Evolutionary conservation across 2,329 filamentous ascomycete genomes (phyloP).

Genomic region (Fusarium neocosmosporiellum): DNA sequence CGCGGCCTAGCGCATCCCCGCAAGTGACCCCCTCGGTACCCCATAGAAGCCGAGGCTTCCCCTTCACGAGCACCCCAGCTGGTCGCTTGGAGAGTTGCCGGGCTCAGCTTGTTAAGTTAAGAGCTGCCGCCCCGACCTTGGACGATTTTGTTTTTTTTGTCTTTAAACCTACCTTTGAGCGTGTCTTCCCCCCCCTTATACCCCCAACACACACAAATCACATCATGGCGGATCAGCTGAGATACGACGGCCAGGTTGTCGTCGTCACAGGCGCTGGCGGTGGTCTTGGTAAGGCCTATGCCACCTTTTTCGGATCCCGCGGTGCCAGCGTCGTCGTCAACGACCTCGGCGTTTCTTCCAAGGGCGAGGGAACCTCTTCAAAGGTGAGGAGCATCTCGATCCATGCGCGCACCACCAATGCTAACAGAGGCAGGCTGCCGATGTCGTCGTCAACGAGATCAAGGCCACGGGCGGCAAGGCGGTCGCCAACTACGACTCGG

Average conservation of each 20-base stretch:
- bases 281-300: conserved; percentile 83
- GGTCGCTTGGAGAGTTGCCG: conserved; percentile 31
- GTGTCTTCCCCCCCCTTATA: conserved; percentile 23
- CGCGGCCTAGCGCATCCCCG: conserved; percentile 41
- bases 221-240: conserved; percentile 74
- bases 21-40: conserved; percentile 45
- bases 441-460: conserved; percentile 86
- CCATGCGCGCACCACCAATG: conserved; percentile 33
- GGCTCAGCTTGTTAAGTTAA: conserved; percentile 40
- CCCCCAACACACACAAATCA: conserved; percentile 32
- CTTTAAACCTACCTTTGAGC: conserved; percentile 20
- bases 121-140: conserved; percentile 28
- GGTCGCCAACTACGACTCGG: conserved; percentile 96
- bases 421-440: conserved; percentile 70
- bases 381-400: conserved; percentile 70
- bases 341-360: conserved; percentile 92
- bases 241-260: conserved; percentile 86
- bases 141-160: background rate
- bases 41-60: conserved; percentile 46
- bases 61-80: conserved; percentile 35
- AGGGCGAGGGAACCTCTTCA: conserved; percentile 87
- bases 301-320: conserved; percentile 89
- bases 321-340: conserved; percentile 97
- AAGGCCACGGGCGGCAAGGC: conserved; percentile 92
- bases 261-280: conserved; percentile 86